Conservation (phyloP, 2,329 filamentous ascomycete genomes). For the Talaromyces sp. region DNA sequence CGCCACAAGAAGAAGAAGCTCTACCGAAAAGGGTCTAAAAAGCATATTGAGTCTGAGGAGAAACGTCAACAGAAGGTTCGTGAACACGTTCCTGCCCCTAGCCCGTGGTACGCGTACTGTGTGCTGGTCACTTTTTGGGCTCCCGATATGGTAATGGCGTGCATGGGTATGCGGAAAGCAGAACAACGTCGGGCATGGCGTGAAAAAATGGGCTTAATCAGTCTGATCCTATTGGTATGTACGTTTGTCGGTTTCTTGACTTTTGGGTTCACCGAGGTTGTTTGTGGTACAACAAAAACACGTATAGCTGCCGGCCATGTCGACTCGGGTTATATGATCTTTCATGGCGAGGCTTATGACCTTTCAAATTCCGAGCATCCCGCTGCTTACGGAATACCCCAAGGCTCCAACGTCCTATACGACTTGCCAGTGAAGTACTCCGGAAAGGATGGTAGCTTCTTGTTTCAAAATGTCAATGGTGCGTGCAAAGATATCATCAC, state of each 20-base stretch:
- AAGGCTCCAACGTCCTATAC: conserved; percentile 75
- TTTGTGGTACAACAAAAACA: conserved; percentile 70
- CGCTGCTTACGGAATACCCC: conserved; percentile 71
- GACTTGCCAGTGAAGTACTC: conserved; percentile 77
- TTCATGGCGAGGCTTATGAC: conserved; percentile 88
- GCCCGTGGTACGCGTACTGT: conserved; percentile 94
- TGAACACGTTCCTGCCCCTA: conserved; percentile 70
- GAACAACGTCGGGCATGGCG: conserved; percentile 91
- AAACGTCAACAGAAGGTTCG: conserved; percentile 56
- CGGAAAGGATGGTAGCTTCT: conserved; percentile 90
- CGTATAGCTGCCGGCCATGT: conserved; percentile 83
- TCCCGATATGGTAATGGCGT: conserved; percentile 77
- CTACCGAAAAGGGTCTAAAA: conserved; percentile 57
- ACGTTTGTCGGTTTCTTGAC: conserved; percentile 89
- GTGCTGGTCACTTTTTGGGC: conserved; percentile 92
- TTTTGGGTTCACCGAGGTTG: conserved; percentile 88
- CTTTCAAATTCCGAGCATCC: conserved; percentile 74
- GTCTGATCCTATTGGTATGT: conserved; percentile 85
- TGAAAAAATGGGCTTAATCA: conserved; percentile 96
- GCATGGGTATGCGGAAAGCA: conserved; percentile 79
- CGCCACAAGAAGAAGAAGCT: conserved; percentile 57
- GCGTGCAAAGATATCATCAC: conserved; percentile 91
- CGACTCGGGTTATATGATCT: conserved; percentile 82
- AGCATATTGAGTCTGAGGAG: conserved; percentile 54
- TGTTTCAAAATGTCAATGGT: conserved; percentile 98